Evolutionary conservation across 495 filamentous ascomycete species (phyloP).

Genomic region (Penicillium samsonianum): DNA sequence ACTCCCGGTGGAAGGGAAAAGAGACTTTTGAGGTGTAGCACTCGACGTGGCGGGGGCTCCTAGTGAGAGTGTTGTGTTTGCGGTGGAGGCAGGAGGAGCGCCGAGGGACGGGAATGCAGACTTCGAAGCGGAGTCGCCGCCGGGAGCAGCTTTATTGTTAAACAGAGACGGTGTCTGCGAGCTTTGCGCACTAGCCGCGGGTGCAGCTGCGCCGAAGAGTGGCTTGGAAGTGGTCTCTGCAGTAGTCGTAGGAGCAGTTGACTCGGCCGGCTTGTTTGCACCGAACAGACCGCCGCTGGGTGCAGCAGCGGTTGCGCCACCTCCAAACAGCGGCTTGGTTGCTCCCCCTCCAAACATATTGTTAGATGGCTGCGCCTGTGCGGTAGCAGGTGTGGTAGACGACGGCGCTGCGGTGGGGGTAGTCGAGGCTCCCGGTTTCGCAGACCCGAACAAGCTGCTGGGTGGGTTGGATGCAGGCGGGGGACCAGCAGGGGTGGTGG

Average conservation of each 20-base stretch:
- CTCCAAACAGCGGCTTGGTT: constrained; percentile 37
- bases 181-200: constrained; percentile 18
- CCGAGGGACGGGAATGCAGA: constrained; percentile 34
- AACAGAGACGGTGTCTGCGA: constrained; percentile 34
- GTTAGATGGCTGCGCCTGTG: constrained; percentile 34
- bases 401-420: constrained; percentile 27
- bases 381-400: constrained; percentile 32
- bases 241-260: constrained; percentile 38
- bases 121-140: constrained; percentile 32
- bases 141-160: constrained; percentile 39
- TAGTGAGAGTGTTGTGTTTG: constrained; percentile 27
- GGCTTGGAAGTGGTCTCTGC: constrained; percentile 28
- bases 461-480: constrained; percentile 51
- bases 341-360: constrained; percentile 37
- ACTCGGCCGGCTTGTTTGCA: constrained; percentile 43
- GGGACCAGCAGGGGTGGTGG: constrained; percentile 66
- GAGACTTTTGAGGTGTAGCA: constrained; percentile 42
- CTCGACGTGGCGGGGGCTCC: constrained; percentile 37
- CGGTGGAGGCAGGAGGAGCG: constrained; percentile 22
- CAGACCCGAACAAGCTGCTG: constrained; percentile 32
- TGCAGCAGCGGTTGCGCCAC: constrained; percentile 27
- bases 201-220: constrained; percentile 32
- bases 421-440: constrained; percentile 27
- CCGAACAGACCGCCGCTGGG: constrained; percentile 43
- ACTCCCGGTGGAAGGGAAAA: constrained; percentile 40